Base-by-base conservation (phyloP, 257 asterid genomes). In the Nicotiana benthamiana region DNA sequence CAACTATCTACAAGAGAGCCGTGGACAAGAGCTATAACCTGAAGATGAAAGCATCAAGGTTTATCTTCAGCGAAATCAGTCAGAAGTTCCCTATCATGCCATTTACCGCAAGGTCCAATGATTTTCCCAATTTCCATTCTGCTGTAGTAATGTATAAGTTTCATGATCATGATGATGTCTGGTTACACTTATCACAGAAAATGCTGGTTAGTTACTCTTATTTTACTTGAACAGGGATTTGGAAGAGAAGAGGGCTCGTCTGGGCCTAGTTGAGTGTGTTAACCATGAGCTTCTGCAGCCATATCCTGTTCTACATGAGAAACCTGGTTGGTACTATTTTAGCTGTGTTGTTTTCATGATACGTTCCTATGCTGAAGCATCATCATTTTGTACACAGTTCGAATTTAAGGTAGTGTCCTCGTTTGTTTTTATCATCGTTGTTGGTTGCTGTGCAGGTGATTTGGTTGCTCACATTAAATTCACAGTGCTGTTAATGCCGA, bases 261-360 rank as follows among this genome's bases (percentile, higher is more conserved):
- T 95, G 67, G 99, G 99, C 67, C 87, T 95, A 15, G 95, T 92
- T 12, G 99, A 95, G 86, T 95, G 98, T 83, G 94, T 95, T 62
- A 91, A 90, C 84, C 99, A 95, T 10, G 98, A 95, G 40, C 97
- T 95, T n/a, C 61, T 93, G 85, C 98, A 95, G 85, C 99, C 99
- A 20, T 95, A 95, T 81, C 98, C 97, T 18, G 99, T 95, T 80
- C 94, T 93, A 79, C 95, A 95, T 4, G 99, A 95, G 88, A 95
- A 91, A 85, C 97, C 97, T 66, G 99, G 99, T 93, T 82, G 43
- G 87, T 12, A 53, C 66, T n/a, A 20, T 43, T 26, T 15, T 15
- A 15, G 22, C 72, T 3, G 22, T 28, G 20, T 26, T 32, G 30
- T 18, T 24, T 66, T 32, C 40, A 43, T n/a, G 46, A 17, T 52